These are phyloP conservation scores for Immersiporthe knoxdaviesiana DNA, from an alignment of 2,329 filamentous ascomycete genomes.

Conservation along the genomic window DNA sequence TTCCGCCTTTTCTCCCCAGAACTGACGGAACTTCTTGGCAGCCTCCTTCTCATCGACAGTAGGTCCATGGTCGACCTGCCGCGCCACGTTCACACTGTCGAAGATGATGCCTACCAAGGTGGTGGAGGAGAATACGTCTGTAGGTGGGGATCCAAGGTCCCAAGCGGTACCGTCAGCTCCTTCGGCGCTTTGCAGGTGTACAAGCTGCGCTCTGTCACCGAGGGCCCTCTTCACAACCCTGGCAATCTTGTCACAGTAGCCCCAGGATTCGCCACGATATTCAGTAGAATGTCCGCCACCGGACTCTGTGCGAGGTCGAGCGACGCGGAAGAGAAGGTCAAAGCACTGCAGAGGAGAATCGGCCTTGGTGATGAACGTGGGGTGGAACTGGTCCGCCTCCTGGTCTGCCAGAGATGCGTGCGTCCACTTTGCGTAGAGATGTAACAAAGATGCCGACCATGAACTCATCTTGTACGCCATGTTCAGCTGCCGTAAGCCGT, in stretches of 20 bases:
- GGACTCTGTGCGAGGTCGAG: slow-evolving; percentile 17
- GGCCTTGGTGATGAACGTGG: slow-evolving; percentile 74
- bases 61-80: slow-evolving; percentile 86
- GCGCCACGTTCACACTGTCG: slow-evolving; percentile 71
- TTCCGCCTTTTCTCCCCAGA: slow-evolving; percentile 95
- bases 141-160: slow-evolving; percentile 47
- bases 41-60: slow-evolving; percentile 83
- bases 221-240: slow-evolving; percentile 70
- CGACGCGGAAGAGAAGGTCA: slow-evolving; percentile 50
- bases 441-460: slow-evolving; percentile 78
- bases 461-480: slow-evolving; percentile 86
- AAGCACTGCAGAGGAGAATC: slow-evolving; percentile 59
- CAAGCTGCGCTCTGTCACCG: slow-evolving; percentile 71
- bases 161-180: slow-evolving; percentile 43
- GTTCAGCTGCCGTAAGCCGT: slow-evolving; percentile 75
- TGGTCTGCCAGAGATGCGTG: slow-evolving; percentile 75
- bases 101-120: slow-evolving; percentile 72
- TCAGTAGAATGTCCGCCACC: slow-evolving; percentile 35
- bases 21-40: slow-evolving; percentile 78
- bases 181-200: slow-evolving; percentile 53
- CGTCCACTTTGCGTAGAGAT: slow-evolving; percentile 74
- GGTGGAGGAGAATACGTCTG: slow-evolving; percentile 31
- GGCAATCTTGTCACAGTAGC: slow-evolving; percentile 63
- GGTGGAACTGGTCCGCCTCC: slow-evolving; percentile 77
- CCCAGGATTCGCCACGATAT: slow-evolving; percentile 47